Evolutionary conservation across 2,329 filamentous ascomycete species (phyloP).

Genomic region (Trematosphaeria pertusa): DNA sequence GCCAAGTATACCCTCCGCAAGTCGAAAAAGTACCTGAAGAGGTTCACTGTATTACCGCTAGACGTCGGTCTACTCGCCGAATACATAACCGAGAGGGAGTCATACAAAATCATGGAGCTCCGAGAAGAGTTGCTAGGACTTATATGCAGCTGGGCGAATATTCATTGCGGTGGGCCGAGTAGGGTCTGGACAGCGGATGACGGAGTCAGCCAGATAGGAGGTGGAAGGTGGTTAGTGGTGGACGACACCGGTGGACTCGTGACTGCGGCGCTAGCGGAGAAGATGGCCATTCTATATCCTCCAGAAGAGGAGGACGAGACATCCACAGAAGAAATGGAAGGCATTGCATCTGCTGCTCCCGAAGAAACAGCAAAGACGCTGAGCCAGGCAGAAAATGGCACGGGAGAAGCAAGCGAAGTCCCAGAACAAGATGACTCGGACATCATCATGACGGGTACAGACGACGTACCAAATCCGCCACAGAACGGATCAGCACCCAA

Average conservation of each 20-base stretch:
- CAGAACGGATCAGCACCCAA: constrained; percentile 3
- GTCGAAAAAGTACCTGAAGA: constrained; percentile 87
- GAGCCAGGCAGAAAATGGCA: constrained; percentile 14
- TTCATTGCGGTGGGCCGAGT: constrained; percentile 71
- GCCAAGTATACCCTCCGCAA: constrained; percentile 97
- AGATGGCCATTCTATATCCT: constrained; percentile 80
- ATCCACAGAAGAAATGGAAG: constrained; percentile 10
- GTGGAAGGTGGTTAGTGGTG: constrained; percentile 78
- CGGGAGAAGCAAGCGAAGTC: constrained; percentile 5
- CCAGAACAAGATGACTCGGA: constrained; percentile 19
- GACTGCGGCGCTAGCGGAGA: constrained; percentile 83
- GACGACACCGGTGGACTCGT: constrained; percentile 87
- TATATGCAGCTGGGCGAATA: constrained; percentile 87
- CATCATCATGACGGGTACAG: constrained; percentile 27
- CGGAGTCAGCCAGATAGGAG: constrained; percentile 47
- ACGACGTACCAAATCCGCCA: constrained; percentile 1
- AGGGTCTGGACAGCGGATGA: constrained; percentile 37
- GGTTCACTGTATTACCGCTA: constrained; percentile 84
- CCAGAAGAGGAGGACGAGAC: constrained; percentile 42
- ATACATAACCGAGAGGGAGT: constrained; percentile 83
- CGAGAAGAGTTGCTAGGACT: constrained; percentile 83
- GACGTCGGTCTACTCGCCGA: constrained; percentile 78
- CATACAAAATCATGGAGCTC: constrained; percentile 82
- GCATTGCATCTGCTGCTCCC: not conserved
- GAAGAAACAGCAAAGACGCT: constrained; percentile 1